Percentiles rank a stretch among this genome's conserved stretches.
phyloP scores from a whole-genome alignment of 73 alveolate species.

The Stentor roeselii region DNA sequence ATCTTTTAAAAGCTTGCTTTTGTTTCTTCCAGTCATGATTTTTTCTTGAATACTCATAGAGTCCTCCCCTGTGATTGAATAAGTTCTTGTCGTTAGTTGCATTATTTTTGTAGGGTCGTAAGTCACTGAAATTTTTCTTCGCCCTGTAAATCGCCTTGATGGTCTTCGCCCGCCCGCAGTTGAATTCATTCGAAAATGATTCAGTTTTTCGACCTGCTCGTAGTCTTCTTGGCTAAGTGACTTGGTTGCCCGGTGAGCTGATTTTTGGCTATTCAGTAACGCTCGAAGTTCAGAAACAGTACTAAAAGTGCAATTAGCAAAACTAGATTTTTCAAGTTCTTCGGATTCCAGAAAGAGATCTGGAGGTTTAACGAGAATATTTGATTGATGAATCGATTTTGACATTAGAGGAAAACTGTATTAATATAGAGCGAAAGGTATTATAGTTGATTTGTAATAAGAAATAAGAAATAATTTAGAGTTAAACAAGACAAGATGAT shows the following conservation, averaged over 20 bases:
- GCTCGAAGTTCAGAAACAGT: background rate
- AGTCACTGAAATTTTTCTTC: background rate
- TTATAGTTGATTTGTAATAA: too few species aligned
- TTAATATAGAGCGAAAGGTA: too few species aligned
- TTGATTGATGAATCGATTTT: too few species aligned
- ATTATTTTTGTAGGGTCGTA: background rate
- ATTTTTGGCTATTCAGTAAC: background rate
- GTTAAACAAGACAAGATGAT: too few species aligned
- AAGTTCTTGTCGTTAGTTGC: background rate
- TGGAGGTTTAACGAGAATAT: background rate
- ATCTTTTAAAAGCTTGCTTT: background rate
- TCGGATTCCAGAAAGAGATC: background rate
- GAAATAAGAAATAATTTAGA: too few species aligned
- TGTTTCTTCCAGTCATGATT: too few species aligned
- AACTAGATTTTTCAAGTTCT: background rate
- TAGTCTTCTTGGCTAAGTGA: background rate
- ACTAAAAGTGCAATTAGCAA: background rate
- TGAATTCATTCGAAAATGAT: background rate
- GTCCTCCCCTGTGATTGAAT: too few species aligned
- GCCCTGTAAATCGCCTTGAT: background rate
- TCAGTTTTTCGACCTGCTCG: background rate
- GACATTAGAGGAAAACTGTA: too few species aligned
- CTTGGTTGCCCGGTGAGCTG: background rate
- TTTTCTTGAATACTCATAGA: background rate
- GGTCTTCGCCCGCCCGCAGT: background rate